Base-by-base conservation (phyloP, 495 filamentous ascomycete species). In the Penicillium desertorum region DNA sequence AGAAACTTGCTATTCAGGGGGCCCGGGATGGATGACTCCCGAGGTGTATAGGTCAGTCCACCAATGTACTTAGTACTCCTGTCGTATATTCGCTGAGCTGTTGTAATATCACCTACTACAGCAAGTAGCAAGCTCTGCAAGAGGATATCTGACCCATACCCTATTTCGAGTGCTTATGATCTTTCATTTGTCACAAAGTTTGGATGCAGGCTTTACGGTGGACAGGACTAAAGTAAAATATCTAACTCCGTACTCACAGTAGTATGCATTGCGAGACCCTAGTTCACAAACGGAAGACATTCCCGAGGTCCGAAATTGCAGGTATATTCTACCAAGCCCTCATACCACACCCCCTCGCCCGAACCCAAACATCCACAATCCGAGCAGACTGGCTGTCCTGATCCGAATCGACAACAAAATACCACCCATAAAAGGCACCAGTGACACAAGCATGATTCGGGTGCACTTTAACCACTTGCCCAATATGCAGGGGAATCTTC, bases 391-490 rank as follows among this genome's bases (percentile, higher is more conserved):
- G 79, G 50, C 80, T 73, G 58, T 76, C 72, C 10, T 65, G 70
- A 37, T 79, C 72, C 25, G 81, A 84, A 70, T 95, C 89, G 5
- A 95, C 84, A 23, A 96, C 74, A 32, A 91, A 72, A 70, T 92
- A 96, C 74, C 81, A 92, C 7, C 82, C 85, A 68, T 85, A 87
- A 2, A 83, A 83, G 0, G 85, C 86, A 0, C 88, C 87, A 5
- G 89, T 83, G 50, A 94, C 87, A 64, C 92, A 96, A 39, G 88
- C 82, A 71, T 96, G 92, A 63, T 95, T 95, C 0, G 91, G 90
- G 81, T 86, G 93, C 11, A 96, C 75, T 47, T 86, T 77, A 23
- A 94, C 78, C 51, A 83, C 54, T 54, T 78, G 71, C 11, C 76
- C 77, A 29, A 78, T 51, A 5, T 34, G 30, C 43, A 78, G 54